phyloP scores from a whole-genome alignment of 768 basidiomycete species.

The Phlebiopsis gigantea region DNA sequence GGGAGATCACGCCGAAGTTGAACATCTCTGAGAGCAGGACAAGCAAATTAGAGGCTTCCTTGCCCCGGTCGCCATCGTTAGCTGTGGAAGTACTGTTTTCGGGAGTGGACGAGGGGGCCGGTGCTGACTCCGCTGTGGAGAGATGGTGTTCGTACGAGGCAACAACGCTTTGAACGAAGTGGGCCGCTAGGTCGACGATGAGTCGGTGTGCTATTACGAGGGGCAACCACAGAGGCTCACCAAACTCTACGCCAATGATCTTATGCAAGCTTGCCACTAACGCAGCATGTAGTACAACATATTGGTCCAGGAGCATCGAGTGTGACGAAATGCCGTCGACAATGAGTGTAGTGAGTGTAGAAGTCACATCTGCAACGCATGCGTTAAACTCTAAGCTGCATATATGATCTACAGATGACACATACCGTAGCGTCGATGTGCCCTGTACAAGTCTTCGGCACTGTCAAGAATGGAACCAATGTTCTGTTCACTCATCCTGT shows the following conservation, averaged over 20 bases:
- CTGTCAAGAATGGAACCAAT: conserved; percentile 67
- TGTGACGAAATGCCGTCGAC: conserved; percentile 77
- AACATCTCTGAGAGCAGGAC: conserved; percentile 89
- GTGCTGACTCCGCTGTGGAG: neutral
- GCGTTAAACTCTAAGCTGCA: neutral
- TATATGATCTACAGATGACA: neutral
- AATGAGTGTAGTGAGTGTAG: conserved; percentile 68
- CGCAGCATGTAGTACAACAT: conserved; percentile 83
- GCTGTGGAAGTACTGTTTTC: conserved; percentile 12
- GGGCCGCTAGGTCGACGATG: conserved; percentile 54
- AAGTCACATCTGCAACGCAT: conserved; percentile 64
- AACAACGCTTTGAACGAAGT: conserved; percentile 73
- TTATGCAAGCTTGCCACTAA: conserved; percentile 79
- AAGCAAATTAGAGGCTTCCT: conserved; percentile 86
- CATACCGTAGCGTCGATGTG: conserved; percentile 73
- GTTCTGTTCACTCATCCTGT: conserved; percentile 87
- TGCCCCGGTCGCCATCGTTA: conserved; percentile 47
- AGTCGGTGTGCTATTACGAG: too few relatives aligned
- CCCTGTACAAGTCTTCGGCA: conserved; percentile 73
- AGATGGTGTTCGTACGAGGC: conserved; percentile 61
- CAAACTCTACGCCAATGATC: conserved; percentile 82
- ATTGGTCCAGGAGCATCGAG: conserved; percentile 80
- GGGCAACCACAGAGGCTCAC: conserved; percentile 49
- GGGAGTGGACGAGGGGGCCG: conserved; percentile 20
- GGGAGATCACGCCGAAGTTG: conserved; percentile 93